Conservation (phyloP, 2,329 filamentous ascomycete genomes). For the Colletotrichum orbiculare region DNA sequence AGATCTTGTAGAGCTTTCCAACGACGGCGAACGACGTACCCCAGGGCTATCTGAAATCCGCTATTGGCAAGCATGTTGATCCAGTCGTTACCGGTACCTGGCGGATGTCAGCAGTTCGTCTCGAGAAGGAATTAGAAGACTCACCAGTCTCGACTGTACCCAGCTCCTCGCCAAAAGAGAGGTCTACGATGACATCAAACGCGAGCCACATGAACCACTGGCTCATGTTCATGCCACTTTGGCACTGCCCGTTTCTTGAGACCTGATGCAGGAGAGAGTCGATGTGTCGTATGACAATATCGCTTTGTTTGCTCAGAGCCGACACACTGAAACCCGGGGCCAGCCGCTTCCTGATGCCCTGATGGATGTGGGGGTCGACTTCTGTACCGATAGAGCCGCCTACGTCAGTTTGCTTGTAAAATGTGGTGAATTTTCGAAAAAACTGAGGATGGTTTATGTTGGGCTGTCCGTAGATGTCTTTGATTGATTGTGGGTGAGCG, state of each 20-base stretch:
- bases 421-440: conserved; percentile 23
- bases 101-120: accelerated
- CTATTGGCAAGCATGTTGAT: conserved; percentile 22
- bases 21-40: conserved; percentile 15
- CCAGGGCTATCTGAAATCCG: conserved; percentile 22
- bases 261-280: conserved; percentile 47
- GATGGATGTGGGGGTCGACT: conserved; percentile 16
- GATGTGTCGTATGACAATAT: conserved; percentile 49
- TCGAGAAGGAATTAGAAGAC: background rate
- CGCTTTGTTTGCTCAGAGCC: conserved; percentile 40
- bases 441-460: conserved; percentile 37
- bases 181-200: conserved; percentile 45
- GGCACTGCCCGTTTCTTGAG: background rate
- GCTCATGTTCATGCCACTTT: conserved; percentile 44
- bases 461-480: conserved; percentile 51
- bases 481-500: conserved; percentile 47
- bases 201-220: conserved; percentile 43
- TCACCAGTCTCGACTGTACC: conserved; percentile 38
- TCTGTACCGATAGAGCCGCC: conserved; percentile 34
- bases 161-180: conserved; percentile 44
- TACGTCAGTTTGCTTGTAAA: conserved; percentile 30
- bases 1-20: conserved; percentile 1
- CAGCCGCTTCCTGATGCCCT: conserved; percentile 25
- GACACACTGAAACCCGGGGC: conserved; percentile 40
- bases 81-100: conserved; percentile 16